Conservation (phyloP, 495 filamentous ascomycete genomes). For the Penicillium daleae region DNA sequence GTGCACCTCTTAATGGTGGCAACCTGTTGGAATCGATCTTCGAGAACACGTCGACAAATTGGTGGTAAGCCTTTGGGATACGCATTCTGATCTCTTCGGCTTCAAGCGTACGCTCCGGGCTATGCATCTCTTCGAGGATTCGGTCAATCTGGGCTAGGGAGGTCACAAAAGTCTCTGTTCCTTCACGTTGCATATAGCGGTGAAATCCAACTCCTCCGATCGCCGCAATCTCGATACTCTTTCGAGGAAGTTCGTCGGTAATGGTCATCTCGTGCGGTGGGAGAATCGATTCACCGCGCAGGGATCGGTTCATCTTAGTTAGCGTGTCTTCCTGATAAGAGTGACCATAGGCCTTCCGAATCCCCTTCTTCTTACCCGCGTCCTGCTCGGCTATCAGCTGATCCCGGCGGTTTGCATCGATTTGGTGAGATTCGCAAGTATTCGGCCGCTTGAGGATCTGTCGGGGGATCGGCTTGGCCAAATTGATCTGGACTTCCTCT, state of each 20-base stretch:
- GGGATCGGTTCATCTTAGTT: too few relatives aligned
- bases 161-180: background rate
- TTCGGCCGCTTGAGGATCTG: background rate
- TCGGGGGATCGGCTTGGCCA: background rate
- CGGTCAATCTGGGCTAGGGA: background rate
- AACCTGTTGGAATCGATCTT: slow-evolving; percentile 12
- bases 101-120: background rate
- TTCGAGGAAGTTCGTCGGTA: too few relatives aligned
- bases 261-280: too few relatives aligned
- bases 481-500: background rate
- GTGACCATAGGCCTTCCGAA: too few relatives aligned
- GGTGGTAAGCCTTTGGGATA: background rate
- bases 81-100: background rate
- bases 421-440: background rate
- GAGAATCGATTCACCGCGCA: background rate
- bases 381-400: too few relatives aligned
- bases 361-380: too few relatives aligned
- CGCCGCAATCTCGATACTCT: background rate
- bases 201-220: background rate
- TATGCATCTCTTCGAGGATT: background rate
- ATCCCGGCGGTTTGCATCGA: too few relatives aligned
- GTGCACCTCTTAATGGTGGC: background rate
- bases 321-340: too few relatives aligned
- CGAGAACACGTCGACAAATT: slow-evolving; percentile 7
- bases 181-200: background rate